Conservation (phyloP, 768 basidiomycete genomes). For the Tulasnella sp. region DNA sequence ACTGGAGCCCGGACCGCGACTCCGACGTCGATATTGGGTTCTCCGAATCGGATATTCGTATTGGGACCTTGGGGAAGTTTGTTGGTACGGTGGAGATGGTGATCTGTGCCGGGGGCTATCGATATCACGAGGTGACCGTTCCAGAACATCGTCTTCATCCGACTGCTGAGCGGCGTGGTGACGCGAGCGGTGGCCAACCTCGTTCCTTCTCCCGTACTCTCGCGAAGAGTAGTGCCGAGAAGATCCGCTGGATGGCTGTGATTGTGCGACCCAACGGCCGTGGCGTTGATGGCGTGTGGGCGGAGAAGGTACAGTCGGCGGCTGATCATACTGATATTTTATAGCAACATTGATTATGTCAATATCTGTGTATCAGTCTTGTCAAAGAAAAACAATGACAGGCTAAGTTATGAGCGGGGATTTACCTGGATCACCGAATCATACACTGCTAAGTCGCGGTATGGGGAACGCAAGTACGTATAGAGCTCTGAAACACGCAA, state of each 20-base stretch:
- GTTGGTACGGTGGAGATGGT: too few relatives aligned
- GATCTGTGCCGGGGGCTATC: neutral
- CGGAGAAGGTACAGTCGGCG: neutral
- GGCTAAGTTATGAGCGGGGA: conserved; percentile 18
- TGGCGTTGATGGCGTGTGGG: neutral
- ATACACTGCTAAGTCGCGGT: conserved; percentile 72
- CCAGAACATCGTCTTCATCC: neutral
- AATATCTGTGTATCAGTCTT: conserved; percentile 11
- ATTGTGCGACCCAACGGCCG: neutral
- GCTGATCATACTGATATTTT: neutral
- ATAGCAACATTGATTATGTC: neutral
- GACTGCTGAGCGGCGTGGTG: neutral
- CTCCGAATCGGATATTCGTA: neutral
- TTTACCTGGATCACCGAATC: conserved; percentile 72
- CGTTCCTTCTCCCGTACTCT: neutral
- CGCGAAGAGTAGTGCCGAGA: neutral
- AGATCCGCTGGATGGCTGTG: neutral
- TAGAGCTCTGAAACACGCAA: conserved; percentile 59
- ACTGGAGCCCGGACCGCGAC: too few relatives aligned
- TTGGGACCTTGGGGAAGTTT: neutral
- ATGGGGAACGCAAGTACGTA: conserved; percentile 81
- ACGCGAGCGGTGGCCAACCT: neutral
- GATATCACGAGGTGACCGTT: conserved; percentile 8
- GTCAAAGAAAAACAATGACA: neutral
- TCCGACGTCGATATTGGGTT: neutral